Base-by-base conservation (phyloP, 148 eudicot genomes). In the Pouteria glomerata region DNA sequence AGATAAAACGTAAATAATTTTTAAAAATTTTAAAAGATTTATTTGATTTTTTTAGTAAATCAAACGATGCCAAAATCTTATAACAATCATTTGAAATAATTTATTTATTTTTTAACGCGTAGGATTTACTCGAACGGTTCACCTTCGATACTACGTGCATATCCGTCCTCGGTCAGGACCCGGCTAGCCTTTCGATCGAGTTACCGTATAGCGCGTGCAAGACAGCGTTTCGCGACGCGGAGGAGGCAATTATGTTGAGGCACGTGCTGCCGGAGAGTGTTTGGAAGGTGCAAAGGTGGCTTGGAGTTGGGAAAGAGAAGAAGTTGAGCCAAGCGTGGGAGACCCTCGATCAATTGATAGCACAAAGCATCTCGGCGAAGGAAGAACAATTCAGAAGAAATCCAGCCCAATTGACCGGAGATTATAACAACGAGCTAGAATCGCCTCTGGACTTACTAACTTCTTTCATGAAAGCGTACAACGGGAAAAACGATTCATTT, bases 261-360 rank as follows among this genome's bases (percentile, higher is more conserved):
- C 86, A 85, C 57, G 66, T 59, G 0, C 0, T 87, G 18, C 91
- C 95, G 8, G 59, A 77, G 23, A 48, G 75, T 19, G 7, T 85
- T 3, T 85, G 94, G 93, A 89, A 83, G 74, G 39, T 87, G 31
- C 79, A 65, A 51, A 85, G 83, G 66, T 82, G 87, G 89, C 68
- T 87, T 6, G 73, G 77, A 6, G 48, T 87, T 26, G 95, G 91
- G 11, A 35, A 59, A 1, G 89, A 87, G 57, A 82, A 57, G 55
- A 82, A 73, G 67, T 26, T 74, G n/a, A 76, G 26, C 0, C 27
- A 87, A 6, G 91, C 88, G 37, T 65, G 75, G 83, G 16, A 73
- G 37, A 73, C 66, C 12, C 23, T 89, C 21, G 88, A 89, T 45
- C 52, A 48, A 4, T 76, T 84, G 29, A 73, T 85, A 21, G 79